These are phyloP conservation scores for Pythium phragmiticola DNA, from an alignment of 352 stramenopile genomes.

Conservation along the genomic window DNA sequence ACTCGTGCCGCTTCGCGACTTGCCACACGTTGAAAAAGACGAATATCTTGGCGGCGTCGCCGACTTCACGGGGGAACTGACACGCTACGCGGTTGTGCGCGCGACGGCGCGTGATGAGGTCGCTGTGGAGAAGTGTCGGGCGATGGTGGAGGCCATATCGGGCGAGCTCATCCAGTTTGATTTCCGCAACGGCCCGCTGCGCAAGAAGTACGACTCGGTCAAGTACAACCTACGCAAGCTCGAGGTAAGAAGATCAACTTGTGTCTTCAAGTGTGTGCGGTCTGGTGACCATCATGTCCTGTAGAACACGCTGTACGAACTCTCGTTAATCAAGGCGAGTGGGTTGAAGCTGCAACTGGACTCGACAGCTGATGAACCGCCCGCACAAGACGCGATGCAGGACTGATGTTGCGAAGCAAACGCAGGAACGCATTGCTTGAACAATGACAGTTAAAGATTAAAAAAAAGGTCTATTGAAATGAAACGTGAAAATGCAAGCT, in stretches of 20 bases:
- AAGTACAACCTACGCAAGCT: constrained; percentile 95
- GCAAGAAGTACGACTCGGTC: constrained; percentile 93
- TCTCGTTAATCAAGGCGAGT: constrained; percentile 79
- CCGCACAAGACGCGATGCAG: constrained; percentile 2
- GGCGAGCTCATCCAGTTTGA: constrained; percentile 93
- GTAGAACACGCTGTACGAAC: constrained; percentile 92
- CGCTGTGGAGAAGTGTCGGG: constrained; percentile 76
- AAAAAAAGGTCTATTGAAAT: constrained; percentile 6
- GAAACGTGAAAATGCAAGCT: constrained; percentile 6
- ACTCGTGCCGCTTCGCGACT: constrained; percentile 50
- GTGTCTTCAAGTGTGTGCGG: neutral
- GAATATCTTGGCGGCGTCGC: constrained; percentile 95
- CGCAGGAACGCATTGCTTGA: neutral
- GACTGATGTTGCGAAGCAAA: neutral
- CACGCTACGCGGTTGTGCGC: constrained; percentile 85
- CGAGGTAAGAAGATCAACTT: constrained; percentile 49
- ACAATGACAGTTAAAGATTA: no score
- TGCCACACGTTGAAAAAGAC: constrained; percentile 65
- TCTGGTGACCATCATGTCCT: constrained; percentile 1
- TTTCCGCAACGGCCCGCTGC: constrained; percentile 91
- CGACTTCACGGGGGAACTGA: constrained; percentile 93
- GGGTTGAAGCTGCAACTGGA: constrained; percentile 52
- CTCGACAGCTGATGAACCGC: constrained; percentile 21
- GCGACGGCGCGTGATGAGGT: constrained; percentile 84
- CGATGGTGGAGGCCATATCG: constrained; percentile 86